Base-by-base conservation (phyloP, 108 stramenopile species). In the Mediolabrus comicus region DNA sequence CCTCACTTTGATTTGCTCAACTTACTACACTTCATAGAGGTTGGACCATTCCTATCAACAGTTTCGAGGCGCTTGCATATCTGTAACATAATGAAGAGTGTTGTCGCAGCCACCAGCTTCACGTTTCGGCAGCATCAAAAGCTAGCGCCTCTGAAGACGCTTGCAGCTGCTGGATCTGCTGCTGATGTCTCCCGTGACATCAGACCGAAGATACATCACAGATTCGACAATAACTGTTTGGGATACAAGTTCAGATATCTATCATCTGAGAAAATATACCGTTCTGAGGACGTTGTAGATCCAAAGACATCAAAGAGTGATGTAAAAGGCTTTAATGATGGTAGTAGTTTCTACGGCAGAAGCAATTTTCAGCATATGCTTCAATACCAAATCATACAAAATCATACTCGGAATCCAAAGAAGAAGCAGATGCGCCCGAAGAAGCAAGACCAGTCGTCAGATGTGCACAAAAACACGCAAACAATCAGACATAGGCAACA, bases 311-410 rank as follows among this genome's bases (percentile, higher is more conserved):
- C 46, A n/a, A 49, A 22, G 8, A 49, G 22, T 24, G 19, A 24
- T 49, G n/a, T 9, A 17, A 24, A 49, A 17, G 39, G 41, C 41
- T 17, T 17, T 17, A 43, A 17, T 17, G 19, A 43, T 17, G 17
- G 9, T 6, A 19, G n/a, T 19, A 31, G 33, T 29, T 28, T 19
- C 56, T 57, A 22, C 30, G 56, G 56, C 56, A 28, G 29, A 33
- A 57, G 56, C 56, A 57, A 57, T 33, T 57, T 57, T 19, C 56
- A 57, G 29, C 32, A 57, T 4, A 57, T 57, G 56, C 30, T 57
- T n/a, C 56, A 57, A 33, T 57, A 57, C 17, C 56, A 57, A 57
- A 57, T 30, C 2, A 16, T 30, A 22, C 7, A 1, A 1, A 33
- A 33, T 17, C 56, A 33, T 17, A 4, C 29, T 19, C 8, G 56